Evolutionary conservation across 257 asterid genomes (phyloP), one percentile per base, ranked within the genome.

Genomic region (Mitragyna speciosa): DNA sequence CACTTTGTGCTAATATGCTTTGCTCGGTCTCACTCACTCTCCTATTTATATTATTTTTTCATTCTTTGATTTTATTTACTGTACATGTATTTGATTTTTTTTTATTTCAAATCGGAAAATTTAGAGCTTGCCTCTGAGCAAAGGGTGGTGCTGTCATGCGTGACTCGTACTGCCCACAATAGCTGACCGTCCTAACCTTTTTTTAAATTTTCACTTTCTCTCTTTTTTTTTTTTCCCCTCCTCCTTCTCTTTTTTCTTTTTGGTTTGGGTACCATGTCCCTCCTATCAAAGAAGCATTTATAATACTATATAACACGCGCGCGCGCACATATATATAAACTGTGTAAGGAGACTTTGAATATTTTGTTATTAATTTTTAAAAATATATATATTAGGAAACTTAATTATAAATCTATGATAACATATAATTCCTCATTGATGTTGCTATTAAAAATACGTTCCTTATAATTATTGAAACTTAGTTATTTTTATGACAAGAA

Each of bases 41-140:
- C 48, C 59, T 82, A 82, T 85, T 82, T 85, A 85, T 85, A 82
- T 73, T 36, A 36, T 36, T 36, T 1, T 36, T 36, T 36, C 39
- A 26, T 28, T 20, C 19, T 31, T 65, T 20, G 52, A 17, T 56
- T 72, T 39, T 75, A 41, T 70, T 43, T 36, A 17, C 22, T 39
- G 28, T 24, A 31, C 22, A 52, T 58, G 16, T 16, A 0, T 61
- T 66, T 73, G 26, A 56, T 59, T 72, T 15, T 49, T 26, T 16
- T 26, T 24, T 72, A 20, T n/a, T 45, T 15, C 0, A 0, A 33
- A 33, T 17, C 36, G 6, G 26, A 69, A 48, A 4, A 3, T 49
- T 31, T 45, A 61, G 70, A 59, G 47, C 84, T 76, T 68, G 78
- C 84, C 80, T 76, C 74, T 48, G 70, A 68, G 84, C 80, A 76